Conservation (phyloP, 441 rosid genomes). For the Mallotus japonicus region DNA sequence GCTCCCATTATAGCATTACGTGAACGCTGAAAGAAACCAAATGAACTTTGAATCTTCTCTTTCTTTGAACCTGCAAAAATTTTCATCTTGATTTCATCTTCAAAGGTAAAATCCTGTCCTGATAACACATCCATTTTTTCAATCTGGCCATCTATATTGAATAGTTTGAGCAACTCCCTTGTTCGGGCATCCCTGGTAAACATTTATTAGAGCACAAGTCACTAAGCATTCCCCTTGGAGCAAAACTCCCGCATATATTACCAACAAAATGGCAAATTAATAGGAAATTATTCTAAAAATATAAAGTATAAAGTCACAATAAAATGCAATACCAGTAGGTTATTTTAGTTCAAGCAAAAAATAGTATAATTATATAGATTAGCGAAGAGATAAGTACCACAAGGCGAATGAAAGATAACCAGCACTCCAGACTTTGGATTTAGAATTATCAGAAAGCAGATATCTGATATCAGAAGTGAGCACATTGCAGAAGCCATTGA, state of each 20-base stretch:
- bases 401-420: conserved; percentile 67
- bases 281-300: background rate
- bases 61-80: conserved; percentile 62
- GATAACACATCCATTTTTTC: conserved; percentile 66
- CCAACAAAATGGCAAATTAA: background rate
- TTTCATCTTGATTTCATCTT: conserved; percentile 83
- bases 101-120: conserved; percentile 49
- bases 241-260: background rate
- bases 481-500: conserved; percentile 61
- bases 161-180: conserved; percentile 78
- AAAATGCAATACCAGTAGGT: background rate
- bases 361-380: background rate
- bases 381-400: conserved; percentile 47
- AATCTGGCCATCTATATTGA: conserved; percentile 83
- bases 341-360: background rate
- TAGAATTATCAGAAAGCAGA: conserved; percentile 66
- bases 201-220: background rate
- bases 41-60: conserved; percentile 77
- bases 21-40: conserved; percentile 92
- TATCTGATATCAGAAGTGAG: conserved; percentile 70
- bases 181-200: conserved; percentile 85
- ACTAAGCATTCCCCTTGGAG: background rate
- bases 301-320: too few relatives aligned
- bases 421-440: conserved; percentile 86
- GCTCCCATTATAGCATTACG: conserved; percentile 99